These are phyloP conservation scores for Trichoderma cornu-damae DNA, from an alignment of 2,329 filamentous ascomycete species.

Conservation along the genomic window DNA sequence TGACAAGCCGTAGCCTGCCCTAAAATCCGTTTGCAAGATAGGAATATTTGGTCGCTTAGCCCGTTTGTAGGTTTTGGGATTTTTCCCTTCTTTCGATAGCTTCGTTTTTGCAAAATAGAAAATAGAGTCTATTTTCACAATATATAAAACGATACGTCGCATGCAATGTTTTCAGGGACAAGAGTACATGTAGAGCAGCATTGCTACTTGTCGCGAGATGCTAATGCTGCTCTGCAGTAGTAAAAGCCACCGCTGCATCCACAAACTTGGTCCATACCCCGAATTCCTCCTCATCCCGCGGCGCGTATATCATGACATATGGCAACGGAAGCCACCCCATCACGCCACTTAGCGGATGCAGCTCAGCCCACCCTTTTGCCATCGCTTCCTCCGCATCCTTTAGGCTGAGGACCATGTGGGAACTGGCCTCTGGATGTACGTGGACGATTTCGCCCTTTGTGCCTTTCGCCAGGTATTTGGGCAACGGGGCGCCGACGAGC, in stretches of 20 bases:
- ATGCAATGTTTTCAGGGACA: neutral
- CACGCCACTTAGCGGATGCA: conserved; percentile 30
- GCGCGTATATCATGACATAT: conserved; percentile 40
- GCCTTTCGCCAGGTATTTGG: conserved; percentile 14
- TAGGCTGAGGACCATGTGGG: conserved; percentile 36
- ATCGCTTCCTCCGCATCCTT: conserved; percentile 35
- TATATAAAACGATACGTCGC: neutral
- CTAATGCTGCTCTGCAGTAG: conserved; percentile 11
- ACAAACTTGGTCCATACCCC: conserved; percentile 27
- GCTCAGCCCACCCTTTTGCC: conserved; percentile 37
- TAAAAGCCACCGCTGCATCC: conserved; percentile 18
- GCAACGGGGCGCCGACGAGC: neutral
- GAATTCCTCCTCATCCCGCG: conserved; percentile 34
- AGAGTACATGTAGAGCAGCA: neutral
- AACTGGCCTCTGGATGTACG: conserved; percentile 37
- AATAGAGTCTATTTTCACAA: too few relatives aligned
- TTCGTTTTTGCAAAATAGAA: too few relatives aligned
- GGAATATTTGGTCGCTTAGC: too few relatives aligned
- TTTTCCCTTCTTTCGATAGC: too few relatives aligned
- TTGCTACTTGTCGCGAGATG: neutral
- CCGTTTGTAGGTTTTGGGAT: too few relatives aligned
- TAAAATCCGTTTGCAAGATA: too few relatives aligned
- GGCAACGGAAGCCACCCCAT: conserved; percentile 10
- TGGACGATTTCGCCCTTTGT: conserved; percentile 34
- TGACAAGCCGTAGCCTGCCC: too few relatives aligned